These are phyloP conservation scores for Glycine latifolia DNA, from an alignment of 306 rosid genomes.

Conservation along the genomic window DNA sequence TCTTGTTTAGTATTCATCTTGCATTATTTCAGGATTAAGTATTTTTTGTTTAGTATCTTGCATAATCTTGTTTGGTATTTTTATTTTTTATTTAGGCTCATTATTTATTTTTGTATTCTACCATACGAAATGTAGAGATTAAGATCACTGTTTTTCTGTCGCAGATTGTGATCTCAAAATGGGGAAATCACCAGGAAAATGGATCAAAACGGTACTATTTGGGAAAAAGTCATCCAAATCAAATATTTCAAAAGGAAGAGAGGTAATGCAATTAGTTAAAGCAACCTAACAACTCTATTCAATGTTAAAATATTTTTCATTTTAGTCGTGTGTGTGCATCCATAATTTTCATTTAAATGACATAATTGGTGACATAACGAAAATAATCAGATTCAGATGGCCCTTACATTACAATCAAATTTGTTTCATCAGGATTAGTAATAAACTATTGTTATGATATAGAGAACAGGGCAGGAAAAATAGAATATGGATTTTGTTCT, in stretches of 20 bases:
- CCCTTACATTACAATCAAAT: background rate
- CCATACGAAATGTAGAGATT: constrained; percentile 20
- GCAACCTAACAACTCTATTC: background rate
- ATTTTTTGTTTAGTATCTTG: no score
- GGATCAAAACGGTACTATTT: constrained; percentile 81
- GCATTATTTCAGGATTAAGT: background rate
- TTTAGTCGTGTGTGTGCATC: background rate
- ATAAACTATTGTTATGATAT: background rate
- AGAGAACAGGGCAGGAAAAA: background rate
- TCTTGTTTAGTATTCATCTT: background rate
- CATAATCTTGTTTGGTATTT: background rate
- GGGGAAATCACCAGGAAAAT: constrained; percentile 93
- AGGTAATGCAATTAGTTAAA: constrained; percentile 47
- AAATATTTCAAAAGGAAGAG: constrained; percentile 59
- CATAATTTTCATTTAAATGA: background rate
- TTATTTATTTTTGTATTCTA: constrained; percentile 14
- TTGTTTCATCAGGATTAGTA: background rate
- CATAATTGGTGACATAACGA: background rate
- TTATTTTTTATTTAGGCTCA: background rate
- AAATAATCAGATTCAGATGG: background rate
- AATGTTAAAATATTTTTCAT: background rate
- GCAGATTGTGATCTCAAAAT: constrained; percentile 55
- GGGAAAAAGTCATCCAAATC: constrained; percentile 81
- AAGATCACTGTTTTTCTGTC: constrained; percentile 16
- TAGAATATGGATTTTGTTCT: constrained; percentile 2